Percentiles rank a stretch among this genome's conserved stretches.
Conservation (phyloP, 768 basidiomycete species). For the Daedaleopsis sinensis region DNA sequence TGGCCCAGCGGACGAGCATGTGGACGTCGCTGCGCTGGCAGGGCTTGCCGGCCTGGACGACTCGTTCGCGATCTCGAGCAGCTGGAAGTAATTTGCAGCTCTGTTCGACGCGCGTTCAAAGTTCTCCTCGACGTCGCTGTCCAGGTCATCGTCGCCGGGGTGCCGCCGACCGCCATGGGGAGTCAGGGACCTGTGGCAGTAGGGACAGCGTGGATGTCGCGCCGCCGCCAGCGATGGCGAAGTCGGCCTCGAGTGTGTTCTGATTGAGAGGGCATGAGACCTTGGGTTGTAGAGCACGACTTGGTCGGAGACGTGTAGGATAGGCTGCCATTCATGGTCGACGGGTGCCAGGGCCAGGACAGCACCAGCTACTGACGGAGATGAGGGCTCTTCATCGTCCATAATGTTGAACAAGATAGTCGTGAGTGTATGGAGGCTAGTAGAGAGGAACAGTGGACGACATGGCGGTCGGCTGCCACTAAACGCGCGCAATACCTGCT, state of each 20-base stretch:
- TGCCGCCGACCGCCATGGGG: slow-evolving; percentile 27
- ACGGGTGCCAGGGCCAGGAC: slow-evolving; percentile 26
- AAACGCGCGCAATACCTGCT: not conserved
- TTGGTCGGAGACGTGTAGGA: slow-evolving; percentile 82
- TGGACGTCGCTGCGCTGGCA: slow-evolving; percentile 1
- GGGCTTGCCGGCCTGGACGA: slow-evolving; percentile 36
- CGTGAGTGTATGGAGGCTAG: not conserved
- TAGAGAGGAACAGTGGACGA: not conserved
- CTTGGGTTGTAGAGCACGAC: slow-evolving; percentile 87
- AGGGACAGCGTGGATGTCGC: slow-evolving; percentile 57
- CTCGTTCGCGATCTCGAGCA: slow-evolving; percentile 75
- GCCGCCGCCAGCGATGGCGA: slow-evolving; percentile 5
- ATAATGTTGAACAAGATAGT: slow-evolving; percentile 8
- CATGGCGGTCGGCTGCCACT: not conserved
- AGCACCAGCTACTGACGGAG: slow-evolving; percentile 8
- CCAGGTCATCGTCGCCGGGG: slow-evolving; percentile 26
- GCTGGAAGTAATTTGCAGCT: slow-evolving; percentile 79
- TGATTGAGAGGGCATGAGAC: slow-evolving; percentile 80
- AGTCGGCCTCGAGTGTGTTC: slow-evolving; percentile 30
- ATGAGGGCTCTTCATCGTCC: slow-evolving; percentile 19
- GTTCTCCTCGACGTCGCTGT: slow-evolving; percentile 34
- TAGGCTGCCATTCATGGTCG: slow-evolving; percentile 67
- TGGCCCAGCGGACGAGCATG: slow-evolving; percentile 1
- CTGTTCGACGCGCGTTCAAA: slow-evolving; percentile 47
- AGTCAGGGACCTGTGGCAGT: slow-evolving; percentile 68